Evolutionary conservation across 1,139 yeast genomes (phyloP).

Genomic region (Candida sp.): DNA sequence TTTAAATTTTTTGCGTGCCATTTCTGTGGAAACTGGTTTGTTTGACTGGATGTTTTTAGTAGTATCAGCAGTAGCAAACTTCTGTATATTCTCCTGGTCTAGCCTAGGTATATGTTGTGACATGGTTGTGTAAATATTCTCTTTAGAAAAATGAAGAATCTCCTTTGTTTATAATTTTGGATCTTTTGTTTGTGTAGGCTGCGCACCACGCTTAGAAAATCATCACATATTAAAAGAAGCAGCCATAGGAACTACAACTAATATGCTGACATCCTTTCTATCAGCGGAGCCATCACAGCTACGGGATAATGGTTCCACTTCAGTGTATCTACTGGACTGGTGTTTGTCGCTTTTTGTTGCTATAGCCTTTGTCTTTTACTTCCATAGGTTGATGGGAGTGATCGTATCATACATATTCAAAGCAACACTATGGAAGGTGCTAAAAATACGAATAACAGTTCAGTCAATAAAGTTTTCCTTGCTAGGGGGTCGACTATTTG

Average conservation of each 20-base stretch:
- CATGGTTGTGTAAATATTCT: neutral
- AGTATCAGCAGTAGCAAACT: neutral
- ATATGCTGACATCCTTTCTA: neutral
- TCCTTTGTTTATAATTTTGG: neutral
- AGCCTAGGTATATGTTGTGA: neutral
- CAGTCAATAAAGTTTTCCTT: conserved; percentile 75
- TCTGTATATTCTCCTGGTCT: conserved; percentile 2
- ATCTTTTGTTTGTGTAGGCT: neutral
- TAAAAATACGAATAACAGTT: conserved; percentile 54
- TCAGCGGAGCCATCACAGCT: conserved; percentile 2
- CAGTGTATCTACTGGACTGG: conserved; percentile 90
- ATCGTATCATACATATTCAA: conserved; percentile 49
- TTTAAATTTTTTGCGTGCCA: conserved; percentile 2
- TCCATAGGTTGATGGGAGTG: conserved; percentile 72
- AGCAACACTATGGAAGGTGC: conserved; percentile 60
- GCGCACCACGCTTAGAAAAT: neutral
- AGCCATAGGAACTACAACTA: neutral
- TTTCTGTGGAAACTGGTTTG: neutral
- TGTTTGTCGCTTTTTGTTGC: conserved; percentile 60
- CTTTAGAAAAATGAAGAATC: neutral
- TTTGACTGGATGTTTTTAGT: neutral
- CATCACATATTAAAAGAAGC: neutral
- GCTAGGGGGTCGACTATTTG: conserved; percentile 77
- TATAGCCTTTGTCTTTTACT: conserved; percentile 67
- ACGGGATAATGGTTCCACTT: conserved; percentile 44